These are phyloP conservation scores for Lenwebbia sp. DNA, from an alignment of 345 rosid species.

Conservation along the genomic window DNA sequence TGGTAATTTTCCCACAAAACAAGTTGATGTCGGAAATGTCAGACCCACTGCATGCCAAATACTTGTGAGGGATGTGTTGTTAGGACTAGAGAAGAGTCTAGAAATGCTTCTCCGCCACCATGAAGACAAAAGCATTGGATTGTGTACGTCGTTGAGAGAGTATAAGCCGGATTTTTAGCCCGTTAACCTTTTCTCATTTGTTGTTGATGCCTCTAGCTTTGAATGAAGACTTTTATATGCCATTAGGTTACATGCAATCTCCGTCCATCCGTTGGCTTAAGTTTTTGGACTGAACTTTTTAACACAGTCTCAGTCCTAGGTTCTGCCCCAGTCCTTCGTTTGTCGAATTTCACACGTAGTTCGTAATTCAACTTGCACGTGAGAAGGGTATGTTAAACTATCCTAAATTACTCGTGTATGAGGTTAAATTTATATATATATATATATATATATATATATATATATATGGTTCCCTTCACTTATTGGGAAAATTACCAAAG, in stretches of 20 bases:
- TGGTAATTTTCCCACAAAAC: no score
- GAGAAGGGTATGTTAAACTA: background rate
- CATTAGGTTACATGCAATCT: background rate
- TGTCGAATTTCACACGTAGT: background rate
- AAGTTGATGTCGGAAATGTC: background rate
- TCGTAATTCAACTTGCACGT: background rate
- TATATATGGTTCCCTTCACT: background rate
- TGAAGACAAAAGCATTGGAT: background rate
- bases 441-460: no score
- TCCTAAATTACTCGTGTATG: background rate
- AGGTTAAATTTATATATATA: background rate
- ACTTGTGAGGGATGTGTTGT: background rate
- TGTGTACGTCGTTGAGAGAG: background rate
- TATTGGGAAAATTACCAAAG: no score
- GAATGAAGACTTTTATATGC: background rate
- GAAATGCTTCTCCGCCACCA: background rate
- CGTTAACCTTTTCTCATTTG: background rate
- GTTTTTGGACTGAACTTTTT: background rate
- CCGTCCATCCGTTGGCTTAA: background rate
- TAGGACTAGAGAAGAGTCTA: background rate
- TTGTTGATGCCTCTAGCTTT: background rate
- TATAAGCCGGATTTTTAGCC: background rate
- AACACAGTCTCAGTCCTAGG: no score
- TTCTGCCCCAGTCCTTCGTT: background rate
- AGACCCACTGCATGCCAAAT: background rate